phyloP scores from a whole-genome alignment of 192 early-diverging fungal genomes.

The Chytriomyces confervae region DNA sequence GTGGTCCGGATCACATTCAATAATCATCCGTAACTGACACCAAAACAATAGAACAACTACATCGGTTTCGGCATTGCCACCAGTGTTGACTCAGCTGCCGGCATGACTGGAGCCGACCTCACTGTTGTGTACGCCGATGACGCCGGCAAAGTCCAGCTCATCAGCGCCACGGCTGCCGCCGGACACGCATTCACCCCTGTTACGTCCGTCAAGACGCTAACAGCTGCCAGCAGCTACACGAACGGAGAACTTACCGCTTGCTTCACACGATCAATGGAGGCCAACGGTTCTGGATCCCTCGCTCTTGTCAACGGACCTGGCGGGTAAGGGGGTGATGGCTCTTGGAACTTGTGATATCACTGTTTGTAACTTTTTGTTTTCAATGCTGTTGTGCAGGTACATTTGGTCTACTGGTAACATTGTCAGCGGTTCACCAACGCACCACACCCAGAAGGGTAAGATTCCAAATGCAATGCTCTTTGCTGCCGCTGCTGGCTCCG shows the following conservation, averaged over 20 bases:
- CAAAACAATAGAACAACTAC: conserved; percentile 6
- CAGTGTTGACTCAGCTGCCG: background rate
- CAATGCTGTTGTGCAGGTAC: no score
- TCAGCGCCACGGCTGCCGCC: background rate
- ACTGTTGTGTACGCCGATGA: conserved; percentile 2
- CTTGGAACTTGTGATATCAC: background rate
- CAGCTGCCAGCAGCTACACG: background rate
- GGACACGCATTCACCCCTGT: background rate
- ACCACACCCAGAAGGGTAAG: background rate
- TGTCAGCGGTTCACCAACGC: background rate
- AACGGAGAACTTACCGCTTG: conserved; percentile 6
- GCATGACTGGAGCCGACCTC: conserved; percentile 25
- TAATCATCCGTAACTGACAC: background rate
- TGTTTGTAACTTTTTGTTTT: background rate
- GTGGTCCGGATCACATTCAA: background rate
- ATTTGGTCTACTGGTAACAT: background rate
- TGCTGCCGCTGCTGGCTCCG: background rate
- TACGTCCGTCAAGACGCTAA: background rate
- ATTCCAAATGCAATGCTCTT: background rate
- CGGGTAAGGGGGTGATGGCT: background rate
- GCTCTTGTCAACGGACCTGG: background rate
- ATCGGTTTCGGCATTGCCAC: conserved; percentile 26
- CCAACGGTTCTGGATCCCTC: background rate
- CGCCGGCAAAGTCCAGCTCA: background rate
- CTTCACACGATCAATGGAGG: background rate